A percentile compares a stretch with the other conserved stretches of the same genome.
These are phyloP conservation scores for Coemansia sp. DNA, from an alignment of 192 early-diverging fungal species.

Conservation along the genomic window DNA sequence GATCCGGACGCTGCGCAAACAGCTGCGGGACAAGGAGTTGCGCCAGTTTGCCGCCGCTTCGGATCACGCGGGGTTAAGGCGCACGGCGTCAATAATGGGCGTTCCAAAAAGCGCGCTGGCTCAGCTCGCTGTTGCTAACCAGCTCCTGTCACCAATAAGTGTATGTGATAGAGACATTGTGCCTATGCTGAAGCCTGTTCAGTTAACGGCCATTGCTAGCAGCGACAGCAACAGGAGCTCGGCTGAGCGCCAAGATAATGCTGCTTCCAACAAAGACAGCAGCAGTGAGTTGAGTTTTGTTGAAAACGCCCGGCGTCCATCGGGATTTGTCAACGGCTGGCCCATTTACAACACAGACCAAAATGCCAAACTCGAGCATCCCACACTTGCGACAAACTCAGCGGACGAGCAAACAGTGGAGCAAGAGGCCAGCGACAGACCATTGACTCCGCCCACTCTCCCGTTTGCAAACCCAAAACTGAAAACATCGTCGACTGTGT, in stretches of 20 bases:
- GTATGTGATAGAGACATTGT: neutral
- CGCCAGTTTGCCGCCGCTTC: constrained; percentile 34
- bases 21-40: constrained; percentile 31
- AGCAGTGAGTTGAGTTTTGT: neutral
- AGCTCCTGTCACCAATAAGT: neutral
- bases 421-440: neutral
- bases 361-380: neutral
- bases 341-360: constrained; percentile 24
- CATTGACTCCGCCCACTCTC: neutral
- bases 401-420: neutral
- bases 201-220: neutral
- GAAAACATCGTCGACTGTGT: neutral
- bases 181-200: neutral
- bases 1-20: constrained; percentile 32
- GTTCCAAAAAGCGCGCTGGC: neutral
- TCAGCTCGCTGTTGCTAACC: neutral
- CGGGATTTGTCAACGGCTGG: constrained; percentile 38
- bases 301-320: constrained; percentile 15
- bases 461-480: neutral
- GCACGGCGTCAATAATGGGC: constrained; percentile 24
- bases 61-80: constrained; percentile 25
- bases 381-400: neutral
- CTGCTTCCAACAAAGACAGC: neutral
- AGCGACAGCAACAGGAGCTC: neutral
- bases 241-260: neutral